phyloP scores from a whole-genome alignment of 2,329 filamentous ascomycete genomes.

The Rhinocladiella similis region DNA sequence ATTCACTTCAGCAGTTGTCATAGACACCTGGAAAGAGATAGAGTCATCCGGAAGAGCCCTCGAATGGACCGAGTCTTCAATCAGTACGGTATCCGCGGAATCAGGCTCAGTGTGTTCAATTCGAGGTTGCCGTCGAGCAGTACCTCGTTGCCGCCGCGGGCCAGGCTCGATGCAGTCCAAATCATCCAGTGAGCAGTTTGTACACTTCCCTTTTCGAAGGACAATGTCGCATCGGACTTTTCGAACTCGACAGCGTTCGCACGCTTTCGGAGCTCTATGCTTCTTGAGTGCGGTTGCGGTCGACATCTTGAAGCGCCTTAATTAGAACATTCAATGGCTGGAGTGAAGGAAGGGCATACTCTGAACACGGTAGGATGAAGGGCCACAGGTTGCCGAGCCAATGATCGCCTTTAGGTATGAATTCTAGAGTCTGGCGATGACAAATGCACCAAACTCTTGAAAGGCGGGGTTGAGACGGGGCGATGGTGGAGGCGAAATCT shows the following conservation, averaged over 20 bases:
- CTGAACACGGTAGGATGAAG: no score
- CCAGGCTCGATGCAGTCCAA: constrained; percentile 4
- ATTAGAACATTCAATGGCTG: no score
- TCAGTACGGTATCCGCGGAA: neutral
- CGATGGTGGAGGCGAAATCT: no score
- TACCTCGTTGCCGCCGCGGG: neutral
- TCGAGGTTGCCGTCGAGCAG: neutral
- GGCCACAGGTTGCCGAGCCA: no score
- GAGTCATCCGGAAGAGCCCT: neutral
- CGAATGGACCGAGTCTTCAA: neutral
- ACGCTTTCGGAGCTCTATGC: constrained; percentile 6
- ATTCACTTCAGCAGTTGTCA: no score
- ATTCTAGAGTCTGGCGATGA: no score
- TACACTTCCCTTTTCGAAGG: constrained; percentile 1
- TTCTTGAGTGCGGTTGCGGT: neutral
- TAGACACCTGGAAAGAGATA: neutral
- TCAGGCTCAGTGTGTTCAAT: neutral
- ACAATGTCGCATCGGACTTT: constrained; percentile 16
- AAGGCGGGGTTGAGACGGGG: no score
- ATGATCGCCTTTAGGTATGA: no score
- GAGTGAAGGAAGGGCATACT: no score
- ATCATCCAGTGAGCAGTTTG: constrained; percentile 13
- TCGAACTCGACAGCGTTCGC: constrained; percentile 6
- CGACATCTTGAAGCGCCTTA: no score
- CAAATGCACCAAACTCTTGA: no score